Base-by-base conservation (phyloP, 2,329 filamentous ascomycete genomes). In the Penicillium brevicompactum region DNA sequence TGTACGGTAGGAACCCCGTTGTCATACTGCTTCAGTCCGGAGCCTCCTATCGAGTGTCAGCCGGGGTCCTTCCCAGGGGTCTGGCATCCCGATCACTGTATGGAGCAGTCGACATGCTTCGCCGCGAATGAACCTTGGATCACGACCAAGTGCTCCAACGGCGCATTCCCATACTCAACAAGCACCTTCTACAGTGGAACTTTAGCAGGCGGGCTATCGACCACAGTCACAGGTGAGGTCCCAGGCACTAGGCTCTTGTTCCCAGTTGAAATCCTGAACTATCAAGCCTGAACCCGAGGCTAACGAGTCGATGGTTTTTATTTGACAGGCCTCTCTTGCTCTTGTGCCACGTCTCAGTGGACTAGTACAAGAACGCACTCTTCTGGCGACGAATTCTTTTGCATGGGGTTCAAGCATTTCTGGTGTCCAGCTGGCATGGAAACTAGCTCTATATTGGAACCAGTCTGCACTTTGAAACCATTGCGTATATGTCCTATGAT, bases 41-140 rank as follows among this genome's bases (percentile, higher is more conserved):
- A 44, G n/a, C 50, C 60, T 13, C 60, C 60, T 5, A 62, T 63
- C n/a, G 32, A 54, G 16, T 69, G 66, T 14, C 18, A 53, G 2
- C 11, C 49, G 8, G 65, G 65, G 7, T 67, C 46, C 21, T 68
- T 63, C 51, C 64, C 66, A 2, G 58, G 58, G 2, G 56, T 64
- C 7, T 67, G 62, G 61, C 62, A 67, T 49, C 65, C 66, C 8
- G 66, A 61, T 27, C 64, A 66, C 38, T 69, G 66, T 24, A 49
- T 61, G 27, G 56, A 61, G 21, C 24, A 46, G 24, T 54, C 60
- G 9, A 69, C 60, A 9, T 69, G 66, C 46, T 68, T 62, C 46
- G 57, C 65, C 1, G 37, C 63, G 4, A 56, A 55, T 40, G 64
- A 59, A 18, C 52, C 50, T 9, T 69, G 63, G 63, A 60, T 69